Base-by-base conservation (phyloP, 345 rosid genomes). In the Litchi chinensis region DNA sequence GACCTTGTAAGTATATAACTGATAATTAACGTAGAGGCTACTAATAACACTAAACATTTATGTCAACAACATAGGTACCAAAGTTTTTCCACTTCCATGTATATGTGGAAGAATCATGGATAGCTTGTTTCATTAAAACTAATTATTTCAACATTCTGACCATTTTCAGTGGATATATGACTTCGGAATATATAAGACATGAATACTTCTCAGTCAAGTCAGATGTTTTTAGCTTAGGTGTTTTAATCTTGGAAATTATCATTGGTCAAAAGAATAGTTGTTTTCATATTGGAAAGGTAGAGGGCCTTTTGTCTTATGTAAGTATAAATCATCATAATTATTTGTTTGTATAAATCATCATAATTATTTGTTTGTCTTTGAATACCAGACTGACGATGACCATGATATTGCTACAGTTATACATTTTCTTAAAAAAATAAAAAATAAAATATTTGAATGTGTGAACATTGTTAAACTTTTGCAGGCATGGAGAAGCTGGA, bases 401-500 rank as follows among this genome's bases (percentile, higher is more conserved):
- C 37, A 32, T 32, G 0, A 32, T 32, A 32, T 32, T 32, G 37
- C 37, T 32, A 32, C 3, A 32, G 37, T 32, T 2, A 46, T 2
- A 9, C 9, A 8, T 10, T 46, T 46, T 46, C 12, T 8, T 41
- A 0, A 5, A 32, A 32, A 50, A n/a, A n/a, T n/a, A n/a, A 50
- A 50, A 50, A 16, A 3, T 11, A 16, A 50, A 50, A 50, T 11
- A 15, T 16, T 12, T 16, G 11, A 50, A 50, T 5, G 0, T 32
- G 18, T 50, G 56, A 50, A 5, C 13, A 4, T 22, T 16, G 12
- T n/a, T 62, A n/a, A 16, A 15, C 56, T 64, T 60, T 46, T 86
- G 56, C 65, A 91, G 91, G 88, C 82, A 18, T 93, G 95, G 95
- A 87, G 65, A 71, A 78, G 76, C 65, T 84, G 92, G 95, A 86